Conservation (phyloP, 108 stramenopile species). For the Pelagomonas calceolata region DNA sequence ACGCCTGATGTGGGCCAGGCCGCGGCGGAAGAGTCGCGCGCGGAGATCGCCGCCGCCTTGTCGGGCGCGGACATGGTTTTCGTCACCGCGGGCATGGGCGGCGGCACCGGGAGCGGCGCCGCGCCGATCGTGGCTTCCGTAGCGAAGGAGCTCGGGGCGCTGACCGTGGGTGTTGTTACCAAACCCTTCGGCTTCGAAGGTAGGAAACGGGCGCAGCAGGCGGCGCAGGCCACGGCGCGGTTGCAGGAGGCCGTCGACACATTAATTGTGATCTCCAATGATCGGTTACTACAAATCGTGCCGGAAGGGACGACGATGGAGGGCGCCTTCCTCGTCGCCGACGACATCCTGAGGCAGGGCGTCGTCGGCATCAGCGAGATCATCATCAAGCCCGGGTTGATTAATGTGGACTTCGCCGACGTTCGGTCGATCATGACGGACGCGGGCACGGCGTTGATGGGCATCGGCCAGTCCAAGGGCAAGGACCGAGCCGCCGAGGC, state of each 20-base stretch:
- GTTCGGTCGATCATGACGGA: constrained; percentile 56
- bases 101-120: constrained; percentile 65
- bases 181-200: constrained; percentile 72
- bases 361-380: constrained; percentile 69
- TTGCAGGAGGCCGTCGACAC: constrained; percentile 55
- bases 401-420: constrained; percentile 74
- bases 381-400: constrained; percentile 61
- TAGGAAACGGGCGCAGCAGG: constrained; percentile 46
- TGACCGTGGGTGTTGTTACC: constrained; percentile 69
- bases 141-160: constrained; percentile 42
- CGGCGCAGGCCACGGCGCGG: constrained; percentile 42
- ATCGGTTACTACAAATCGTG: constrained; percentile 58
- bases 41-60: constrained; percentile 36
- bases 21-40: constrained; percentile 36
- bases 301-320: constrained; percentile 60
- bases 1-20: constrained; percentile 42
- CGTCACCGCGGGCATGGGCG: constrained; percentile 71
- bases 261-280: constrained; percentile 63
- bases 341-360: constrained; percentile 63
- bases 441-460: constrained; percentile 65
- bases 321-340: constrained; percentile 65
- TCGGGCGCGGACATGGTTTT: constrained; percentile 60
- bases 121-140: constrained; percentile 64
- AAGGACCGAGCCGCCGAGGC: constrained; percentile 62
- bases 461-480: constrained; percentile 56